Base-by-base conservation (phyloP, 2,329 filamentous ascomycete genomes). In the Madurella fahalii region DNA sequence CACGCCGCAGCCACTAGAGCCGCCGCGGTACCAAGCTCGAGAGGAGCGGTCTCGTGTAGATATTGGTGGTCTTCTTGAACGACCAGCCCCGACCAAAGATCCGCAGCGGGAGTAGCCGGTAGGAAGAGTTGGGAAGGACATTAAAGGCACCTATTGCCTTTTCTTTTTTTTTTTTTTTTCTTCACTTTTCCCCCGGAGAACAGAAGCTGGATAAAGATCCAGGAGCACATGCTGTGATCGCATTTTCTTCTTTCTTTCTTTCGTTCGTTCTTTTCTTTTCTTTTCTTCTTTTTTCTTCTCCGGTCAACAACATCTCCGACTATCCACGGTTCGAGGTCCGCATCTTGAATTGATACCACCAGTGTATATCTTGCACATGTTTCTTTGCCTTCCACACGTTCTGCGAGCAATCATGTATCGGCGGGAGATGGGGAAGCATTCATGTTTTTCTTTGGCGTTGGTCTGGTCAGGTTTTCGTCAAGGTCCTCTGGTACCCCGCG, bases 21-120 rank as follows among this genome's bases (percentile, higher is more conserved):
- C 65, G 30, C 57, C 59, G 39, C 40, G 57, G 32, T 59, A 62
- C 34, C 62, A 62, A 4, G 9, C 44, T 52, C 73, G 77, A 42
- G 78, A 80, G 53, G 80, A 82, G 52, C 75, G 80, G 30, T 69
- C 74, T 16, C 77, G 83, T 15, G 77, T 85, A 47, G 81, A 83
- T 62, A 85, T 86, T 58, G 80, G 77, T 11, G 82, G 82, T 2
- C 73, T 83, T 64, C 81, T 87, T 63, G 83, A 83, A 60, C 81
- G 76, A 68, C 76, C 79, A 20, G 77, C 77, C 61, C 73, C 67
- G n/a, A 44, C 53, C 18, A 59, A 53, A 39, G 52, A 54, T 37
- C 47, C 57, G n/a, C 55, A 50, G 52, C 47, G 46, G 16, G 32
- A 39, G 12, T 39, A 31, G 15, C 32, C 32, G 31, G 8, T 31